Evolutionary conservation across 371 early-diverging fungal genomes (phyloP).

Genomic region (Coemansia sp.): DNA sequence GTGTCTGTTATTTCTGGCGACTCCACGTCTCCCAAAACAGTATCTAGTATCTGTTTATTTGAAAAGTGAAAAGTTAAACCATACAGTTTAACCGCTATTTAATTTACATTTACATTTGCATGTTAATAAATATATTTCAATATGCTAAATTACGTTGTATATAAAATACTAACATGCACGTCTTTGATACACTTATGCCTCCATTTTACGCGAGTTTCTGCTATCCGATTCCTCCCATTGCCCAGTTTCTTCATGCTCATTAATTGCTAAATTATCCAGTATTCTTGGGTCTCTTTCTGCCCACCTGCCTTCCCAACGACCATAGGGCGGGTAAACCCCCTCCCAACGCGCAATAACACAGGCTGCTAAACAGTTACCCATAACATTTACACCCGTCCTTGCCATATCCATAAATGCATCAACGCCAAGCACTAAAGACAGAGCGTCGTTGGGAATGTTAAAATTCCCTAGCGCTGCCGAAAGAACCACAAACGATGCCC

Average conservation of each 20-base stretch:
- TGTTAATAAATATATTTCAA: background rate
- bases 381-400: background rate
- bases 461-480: background rate
- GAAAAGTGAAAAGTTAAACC: background rate
- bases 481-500: background rate
- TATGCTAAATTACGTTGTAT: background rate
- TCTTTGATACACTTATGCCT: background rate
- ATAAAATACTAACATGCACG: background rate
- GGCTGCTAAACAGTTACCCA: background rate
- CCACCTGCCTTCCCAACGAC: background rate
- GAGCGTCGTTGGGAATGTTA: background rate
- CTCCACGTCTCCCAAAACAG: background rate
- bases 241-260: background rate
- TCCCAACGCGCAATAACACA: background rate
- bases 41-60: background rate
- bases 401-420: background rate
- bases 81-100: background rate
- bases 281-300: background rate
- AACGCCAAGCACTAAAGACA: background rate
- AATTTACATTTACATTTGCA: background rate
- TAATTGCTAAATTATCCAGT: background rate
- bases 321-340: background rate
- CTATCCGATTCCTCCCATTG: background rate
- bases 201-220: background rate
- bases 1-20: background rate